Evolutionary conservation across 345 rosid species (phyloP), one percentile per base, ranked within the genome.

Genomic region (Gossypium raimondii): DNA sequence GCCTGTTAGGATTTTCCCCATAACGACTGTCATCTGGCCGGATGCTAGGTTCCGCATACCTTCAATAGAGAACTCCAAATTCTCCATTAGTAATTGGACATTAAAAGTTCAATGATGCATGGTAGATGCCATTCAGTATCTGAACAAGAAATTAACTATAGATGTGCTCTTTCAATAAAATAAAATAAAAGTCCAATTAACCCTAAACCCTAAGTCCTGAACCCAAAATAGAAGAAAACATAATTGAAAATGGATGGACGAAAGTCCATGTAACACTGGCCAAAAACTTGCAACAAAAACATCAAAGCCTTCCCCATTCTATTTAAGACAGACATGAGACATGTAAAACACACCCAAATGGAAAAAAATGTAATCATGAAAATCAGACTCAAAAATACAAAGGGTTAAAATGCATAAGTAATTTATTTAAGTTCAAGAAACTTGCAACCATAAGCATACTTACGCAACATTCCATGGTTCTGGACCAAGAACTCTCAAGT

Each of bases 381-480:
- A 73, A n/a, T n/a, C 47, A 38, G 29, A 44, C 29, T 44, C 1
- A 4, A 20, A 66, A 66, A 44, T 29, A 20, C 11, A 45, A 43
- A 65, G 34, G 25, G 2, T 68, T 67, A 68, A 48, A 48, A 48
- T 24, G 56, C 38, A 48, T 24, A 67, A 24, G 56, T 41, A 68
- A 48, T 67, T 47, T n/a, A 48, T 43, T 22, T 12, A 48, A 47
- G 20, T 68, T 48, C 56, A 29, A 48, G 18, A 34, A 25, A 62
- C 47, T 72, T 63, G 65, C 60, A 52, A 61, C 11, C 58, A 70
- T 67, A 77, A 66, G 73, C 58, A 80, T 75, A 81, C 93, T 87
- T 82, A 94, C 84, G 95, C 98, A 38, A 94, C 97, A 73, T 94
- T 91, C 98, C 97, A 94, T 0, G 98, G 98, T 64, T 94, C 98